phyloP scores from a whole-genome alignment of 345 rosid genomes.

The Conringia planisiliqua region DNA sequence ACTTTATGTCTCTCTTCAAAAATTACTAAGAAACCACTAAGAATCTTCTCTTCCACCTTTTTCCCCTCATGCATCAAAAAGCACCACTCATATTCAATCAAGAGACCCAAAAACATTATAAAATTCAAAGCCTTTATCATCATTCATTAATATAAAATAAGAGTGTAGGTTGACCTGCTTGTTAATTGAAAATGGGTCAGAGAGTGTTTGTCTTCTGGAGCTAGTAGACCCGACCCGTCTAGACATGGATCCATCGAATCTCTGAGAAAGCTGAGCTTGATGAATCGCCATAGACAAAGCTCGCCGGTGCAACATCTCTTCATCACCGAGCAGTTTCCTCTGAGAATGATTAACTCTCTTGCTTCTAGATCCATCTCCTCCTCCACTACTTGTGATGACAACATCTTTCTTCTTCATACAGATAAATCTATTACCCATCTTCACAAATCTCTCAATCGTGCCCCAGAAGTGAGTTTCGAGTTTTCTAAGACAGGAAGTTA shows the following conservation, averaged over 20 bases:
- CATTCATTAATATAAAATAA: not conserved
- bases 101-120: not conserved
- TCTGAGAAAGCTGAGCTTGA: constrained; percentile 75
- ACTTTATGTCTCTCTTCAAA: not conserved
- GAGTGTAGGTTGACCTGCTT: constrained; percentile 50
- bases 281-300: constrained; percentile 88
- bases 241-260: constrained; percentile 95
- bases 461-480: not conserved
- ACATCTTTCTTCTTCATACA: constrained; percentile 72
- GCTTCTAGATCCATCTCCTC: constrained; percentile 63
- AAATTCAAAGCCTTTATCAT: not conserved
- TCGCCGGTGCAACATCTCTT: constrained; percentile 80
- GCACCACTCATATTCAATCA: not conserved
- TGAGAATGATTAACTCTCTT: constrained; percentile 76
- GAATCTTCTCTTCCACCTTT: not conserved
- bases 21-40: not conserved
- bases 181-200: constrained; percentile 60
- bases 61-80: not conserved
- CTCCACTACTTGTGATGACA: constrained; percentile 26
- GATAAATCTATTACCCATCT: constrained; percentile 75
- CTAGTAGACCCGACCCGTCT: constrained; percentile 77
- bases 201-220: constrained; percentile 46
- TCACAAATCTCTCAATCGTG: not conserved
- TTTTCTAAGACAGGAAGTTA: not conserved
- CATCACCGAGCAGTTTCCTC: constrained; percentile 72